phyloP scores from a whole-genome alignment of 2,329 filamentous ascomycete species.

The Septoria linicola region DNA sequence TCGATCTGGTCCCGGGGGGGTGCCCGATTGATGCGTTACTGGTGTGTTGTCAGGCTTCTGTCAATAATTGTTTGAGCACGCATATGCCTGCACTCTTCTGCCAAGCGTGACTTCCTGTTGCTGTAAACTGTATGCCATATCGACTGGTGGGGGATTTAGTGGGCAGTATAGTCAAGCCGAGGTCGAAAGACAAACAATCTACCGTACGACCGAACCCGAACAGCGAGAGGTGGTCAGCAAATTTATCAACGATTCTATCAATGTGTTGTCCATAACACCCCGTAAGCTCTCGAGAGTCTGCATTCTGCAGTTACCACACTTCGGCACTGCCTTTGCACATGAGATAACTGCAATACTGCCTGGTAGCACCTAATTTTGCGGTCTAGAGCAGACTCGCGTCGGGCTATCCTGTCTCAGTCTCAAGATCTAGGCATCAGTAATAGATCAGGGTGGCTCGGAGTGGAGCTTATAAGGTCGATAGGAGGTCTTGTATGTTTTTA shows the following conservation, averaged over 20 bases:
- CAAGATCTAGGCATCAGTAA: too few relatives aligned
- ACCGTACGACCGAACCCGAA: neutral
- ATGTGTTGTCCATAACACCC: too few relatives aligned
- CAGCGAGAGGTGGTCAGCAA: neutral
- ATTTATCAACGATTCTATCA: neutral
- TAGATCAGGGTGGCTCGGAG: too few relatives aligned
- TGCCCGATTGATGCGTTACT: neutral
- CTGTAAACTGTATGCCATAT: neutral
- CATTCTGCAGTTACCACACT: too few relatives aligned
- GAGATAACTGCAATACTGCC: too few relatives aligned
- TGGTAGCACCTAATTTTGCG: too few relatives aligned
- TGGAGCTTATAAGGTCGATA: too few relatives aligned
- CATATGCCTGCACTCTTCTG: neutral
- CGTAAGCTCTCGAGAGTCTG: too few relatives aligned
- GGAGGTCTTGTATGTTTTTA: too few relatives aligned
- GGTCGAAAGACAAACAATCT: constrained; percentile 4
- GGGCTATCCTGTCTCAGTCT: too few relatives aligned
- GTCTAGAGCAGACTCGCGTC: too few relatives aligned
- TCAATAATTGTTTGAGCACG: neutral
- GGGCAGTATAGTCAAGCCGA: constrained; percentile 2
- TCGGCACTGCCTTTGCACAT: too few relatives aligned
- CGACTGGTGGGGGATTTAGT: neutral
- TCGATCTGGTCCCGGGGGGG: neutral
- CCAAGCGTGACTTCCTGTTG: neutral
- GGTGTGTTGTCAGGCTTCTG: neutral